Conservation (phyloP, 2,329 filamentous ascomycete genomes). For the Aspergillus quadricinctus region DNA sequence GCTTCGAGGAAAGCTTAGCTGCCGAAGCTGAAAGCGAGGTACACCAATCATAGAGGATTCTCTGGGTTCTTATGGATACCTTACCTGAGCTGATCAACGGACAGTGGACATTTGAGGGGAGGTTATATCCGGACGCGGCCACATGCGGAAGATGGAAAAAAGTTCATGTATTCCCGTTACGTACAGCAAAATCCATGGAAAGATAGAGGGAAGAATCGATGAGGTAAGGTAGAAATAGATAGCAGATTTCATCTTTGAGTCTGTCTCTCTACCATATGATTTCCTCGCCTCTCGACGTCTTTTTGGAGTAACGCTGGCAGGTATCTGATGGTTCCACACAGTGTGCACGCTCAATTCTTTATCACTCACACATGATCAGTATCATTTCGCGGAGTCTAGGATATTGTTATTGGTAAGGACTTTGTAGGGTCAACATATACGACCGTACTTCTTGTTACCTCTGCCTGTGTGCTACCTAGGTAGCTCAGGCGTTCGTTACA, state of each 20-base stretch:
- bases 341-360: not conserved
- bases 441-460: not conserved
- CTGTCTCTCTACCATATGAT: not conserved
- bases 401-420: not conserved
- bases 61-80: not conserved
- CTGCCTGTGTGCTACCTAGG: not conserved
- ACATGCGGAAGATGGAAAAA: not conserved
- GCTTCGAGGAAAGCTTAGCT: slow-evolving; percentile 2
- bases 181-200: not conserved
- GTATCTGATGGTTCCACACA: not conserved
- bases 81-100: not conserved
- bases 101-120: not conserved
- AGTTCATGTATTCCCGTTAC: not conserved
- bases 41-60: slow-evolving; percentile 1
- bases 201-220: not conserved
- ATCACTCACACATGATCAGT: not conserved
- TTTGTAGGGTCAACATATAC: not conserved
- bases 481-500: not conserved
- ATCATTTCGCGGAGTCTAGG: not conserved
- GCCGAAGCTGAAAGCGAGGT: slow-evolving; percentile 2
- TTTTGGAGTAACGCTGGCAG: not conserved
- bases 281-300: not conserved
- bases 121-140: not conserved
- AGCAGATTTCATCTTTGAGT: not conserved
- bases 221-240: not conserved